Evolutionary conservation across 2,329 filamentous ascomycete genomes (phyloP), one percentile per base, ranked within the genome.

Genomic region (Aspergillus floridensis): DNA sequence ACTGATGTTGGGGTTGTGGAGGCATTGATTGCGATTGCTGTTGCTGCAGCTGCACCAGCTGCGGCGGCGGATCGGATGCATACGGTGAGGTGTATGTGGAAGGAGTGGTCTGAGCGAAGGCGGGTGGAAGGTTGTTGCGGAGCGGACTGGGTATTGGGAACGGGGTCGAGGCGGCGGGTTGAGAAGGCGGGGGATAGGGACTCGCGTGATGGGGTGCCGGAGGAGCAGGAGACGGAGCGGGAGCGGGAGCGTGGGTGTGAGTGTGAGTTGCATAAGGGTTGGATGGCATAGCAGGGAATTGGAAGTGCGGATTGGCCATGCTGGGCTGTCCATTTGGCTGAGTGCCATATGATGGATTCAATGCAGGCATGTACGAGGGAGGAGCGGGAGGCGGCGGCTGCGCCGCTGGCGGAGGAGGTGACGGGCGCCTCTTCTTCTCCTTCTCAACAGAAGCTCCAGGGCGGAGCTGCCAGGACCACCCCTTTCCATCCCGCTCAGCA

Each of bases 391-490:
- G 53, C 32, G 72, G 67, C 21, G 70, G 67, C 55, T 72, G 73
- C 35, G 70, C 69, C 10, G 68, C 69, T 41, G 70, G 69, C 32
- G 74, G 71, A 35, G 76, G 76, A 59, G 76, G 76, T 48, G 76
- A 77, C 22, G 76, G 76, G 41, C 76, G 72, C 72, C 85, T 83
- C 66, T 80, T 80, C 71, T 79, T 80, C 65, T 84, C 82, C 66
- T 85, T 86, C 63, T 86, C 84, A 47, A 87, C 84, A 3, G 84
- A 84, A 5, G 84, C 80, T 11, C 82, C 81, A 24, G 82, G 81
- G 50, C 85, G 82, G 65, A 87, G 81, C 57, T 82, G 80, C 86
- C 86, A 88, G 54, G 85, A 82, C 77, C 82, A 86, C 50, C 86
- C 86, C 72, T 88, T 88, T 56, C 85, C 86, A 69, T 81, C 80